Evolutionary conservation across 495 filamentous ascomycete species (phyloP).

Genomic region (Astrothelium subdiscretum): DNA sequence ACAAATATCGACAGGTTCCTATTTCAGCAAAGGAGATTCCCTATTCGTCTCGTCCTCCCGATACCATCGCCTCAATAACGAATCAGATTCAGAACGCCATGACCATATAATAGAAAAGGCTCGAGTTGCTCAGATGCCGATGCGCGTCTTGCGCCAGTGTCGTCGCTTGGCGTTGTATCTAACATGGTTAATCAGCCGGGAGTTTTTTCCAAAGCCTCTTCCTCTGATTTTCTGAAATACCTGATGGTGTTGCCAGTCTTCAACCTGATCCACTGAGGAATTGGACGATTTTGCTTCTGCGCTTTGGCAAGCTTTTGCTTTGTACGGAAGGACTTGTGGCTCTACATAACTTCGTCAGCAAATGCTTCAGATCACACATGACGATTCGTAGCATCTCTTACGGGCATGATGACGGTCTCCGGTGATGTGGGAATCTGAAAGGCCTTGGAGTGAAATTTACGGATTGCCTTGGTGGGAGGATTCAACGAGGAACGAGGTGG

Average conservation of each 20-base stretch:
- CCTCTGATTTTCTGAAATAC: constrained; percentile 34
- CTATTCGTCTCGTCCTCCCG: background rate
- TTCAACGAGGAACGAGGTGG: background rate
- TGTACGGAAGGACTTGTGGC: constrained; percentile 97
- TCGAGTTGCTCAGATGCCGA: constrained; percentile 70
- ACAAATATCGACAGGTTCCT: too few species aligned
- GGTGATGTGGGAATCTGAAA: too few species aligned
- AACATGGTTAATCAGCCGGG: background rate
- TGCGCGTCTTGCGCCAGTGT: constrained; percentile 99
- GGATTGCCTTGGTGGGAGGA: background rate
- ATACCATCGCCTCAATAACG: background rate
- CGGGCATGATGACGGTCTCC: background rate
- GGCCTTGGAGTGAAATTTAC: background rate
- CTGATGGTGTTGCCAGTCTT: constrained; percentile 97
- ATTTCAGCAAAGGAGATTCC: too few species aligned
- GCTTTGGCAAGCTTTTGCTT: constrained; percentile 99
- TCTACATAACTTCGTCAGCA: constrained; percentile 39
- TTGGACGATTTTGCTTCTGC: constrained; percentile 98
- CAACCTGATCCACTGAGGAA: constrained; percentile 98
- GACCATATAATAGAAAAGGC: constrained; percentile 6
- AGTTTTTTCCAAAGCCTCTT: background rate
- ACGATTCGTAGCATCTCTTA: background rate
- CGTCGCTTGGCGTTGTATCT: constrained; percentile 99
- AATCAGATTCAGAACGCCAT: background rate
- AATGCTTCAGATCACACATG: background rate